Conservation (phyloP, 768 basidiomycete genomes). For the Bullera alba region DNA sequence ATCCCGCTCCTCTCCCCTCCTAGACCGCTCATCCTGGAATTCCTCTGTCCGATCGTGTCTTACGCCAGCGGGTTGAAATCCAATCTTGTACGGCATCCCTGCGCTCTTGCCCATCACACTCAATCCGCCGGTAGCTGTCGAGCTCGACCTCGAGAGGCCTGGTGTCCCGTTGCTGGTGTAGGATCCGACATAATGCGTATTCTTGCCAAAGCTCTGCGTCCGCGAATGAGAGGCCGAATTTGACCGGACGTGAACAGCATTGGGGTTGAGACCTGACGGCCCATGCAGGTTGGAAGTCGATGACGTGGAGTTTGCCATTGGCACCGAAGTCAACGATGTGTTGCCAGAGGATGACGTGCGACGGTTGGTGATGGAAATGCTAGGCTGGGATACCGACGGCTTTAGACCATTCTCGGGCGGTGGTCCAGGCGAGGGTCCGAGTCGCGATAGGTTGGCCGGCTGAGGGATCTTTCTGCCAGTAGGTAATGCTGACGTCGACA, state of each 20-base stretch:
- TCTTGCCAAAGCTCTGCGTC: constrained; percentile 5
- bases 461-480: constrained; percentile 18
- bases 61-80: constrained; percentile 88
- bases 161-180: constrained; percentile 1
- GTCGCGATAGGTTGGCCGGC: constrained; percentile 28
- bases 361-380: background rate
- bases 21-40: constrained; percentile 53
- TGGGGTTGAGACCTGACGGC: constrained; percentile 22
- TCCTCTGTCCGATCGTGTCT: constrained; percentile 74
- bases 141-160: constrained; percentile 22
- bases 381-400: constrained; percentile 3
- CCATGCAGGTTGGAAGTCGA: constrained; percentile 14
- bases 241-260: constrained; percentile 1
- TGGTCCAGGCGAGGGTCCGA: constrained; percentile 7
- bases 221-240: constrained; percentile 6
- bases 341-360: background rate
- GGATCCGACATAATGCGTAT: constrained; percentile 2
- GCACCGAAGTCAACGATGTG: background rate
- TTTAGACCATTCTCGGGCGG: background rate
- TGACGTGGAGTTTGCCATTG: background rate
- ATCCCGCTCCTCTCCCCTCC: constrained; percentile 51
- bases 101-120: constrained; percentile 9
- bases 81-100: constrained; percentile 62
- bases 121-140: constrained; percentile 6
- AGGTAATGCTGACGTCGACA: constrained; percentile 14